Evolutionary conservation across 2,329 filamentous ascomycete species (phyloP).

Genomic region (Botryotinia globosa): DNA sequence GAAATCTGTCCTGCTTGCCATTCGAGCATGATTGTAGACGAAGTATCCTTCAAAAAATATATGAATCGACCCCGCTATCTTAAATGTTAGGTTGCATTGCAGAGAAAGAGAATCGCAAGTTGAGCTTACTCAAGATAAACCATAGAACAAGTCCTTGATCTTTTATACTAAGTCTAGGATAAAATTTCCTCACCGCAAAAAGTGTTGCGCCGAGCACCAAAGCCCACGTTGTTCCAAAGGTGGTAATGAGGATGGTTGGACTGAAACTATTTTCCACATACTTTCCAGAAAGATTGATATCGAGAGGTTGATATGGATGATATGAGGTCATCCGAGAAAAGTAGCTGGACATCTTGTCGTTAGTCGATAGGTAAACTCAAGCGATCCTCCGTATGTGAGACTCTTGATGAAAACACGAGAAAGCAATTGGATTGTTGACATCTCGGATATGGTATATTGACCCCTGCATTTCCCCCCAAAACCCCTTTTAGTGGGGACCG

Average conservation of each 20-base stretch:
- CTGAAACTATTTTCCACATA: conserved; percentile 30
- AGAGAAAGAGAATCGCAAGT: conserved; percentile 42
- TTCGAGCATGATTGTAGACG: conserved; percentile 44
- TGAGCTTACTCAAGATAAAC: conserved; percentile 40
- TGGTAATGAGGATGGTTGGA: conserved; percentile 27
- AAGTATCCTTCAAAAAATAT: conserved; percentile 46
- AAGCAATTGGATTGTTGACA: conserved; percentile 8
- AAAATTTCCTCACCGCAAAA: conserved; percentile 22
- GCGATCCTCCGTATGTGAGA: background rate
- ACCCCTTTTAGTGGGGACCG: conserved; percentile 3
- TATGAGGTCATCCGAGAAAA: conserved; percentile 13
- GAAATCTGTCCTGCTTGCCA: conserved; percentile 44
- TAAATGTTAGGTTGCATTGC: conserved; percentile 37
- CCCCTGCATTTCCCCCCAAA: conserved; percentile 9
- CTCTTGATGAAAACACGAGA: conserved; percentile 1
- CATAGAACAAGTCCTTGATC: conserved; percentile 34
- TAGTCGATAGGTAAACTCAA: background rate
- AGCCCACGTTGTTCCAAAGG: conserved; percentile 29
- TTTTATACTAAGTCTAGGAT: conserved; percentile 27
- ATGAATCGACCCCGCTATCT: conserved; percentile 37
- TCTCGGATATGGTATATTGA: conserved; percentile 8
- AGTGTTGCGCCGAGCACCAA: conserved; percentile 28
- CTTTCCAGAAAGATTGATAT: conserved; percentile 29
- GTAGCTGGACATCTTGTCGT: conserved; percentile 2
- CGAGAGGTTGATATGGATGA: conserved; percentile 35